Percentiles rank a stretch among this genome's conserved stretches.
These are phyloP conservation scores for Fusarium sp. DNA, from an alignment of 2,329 filamentous ascomycete genomes.

Conservation along the genomic window DNA sequence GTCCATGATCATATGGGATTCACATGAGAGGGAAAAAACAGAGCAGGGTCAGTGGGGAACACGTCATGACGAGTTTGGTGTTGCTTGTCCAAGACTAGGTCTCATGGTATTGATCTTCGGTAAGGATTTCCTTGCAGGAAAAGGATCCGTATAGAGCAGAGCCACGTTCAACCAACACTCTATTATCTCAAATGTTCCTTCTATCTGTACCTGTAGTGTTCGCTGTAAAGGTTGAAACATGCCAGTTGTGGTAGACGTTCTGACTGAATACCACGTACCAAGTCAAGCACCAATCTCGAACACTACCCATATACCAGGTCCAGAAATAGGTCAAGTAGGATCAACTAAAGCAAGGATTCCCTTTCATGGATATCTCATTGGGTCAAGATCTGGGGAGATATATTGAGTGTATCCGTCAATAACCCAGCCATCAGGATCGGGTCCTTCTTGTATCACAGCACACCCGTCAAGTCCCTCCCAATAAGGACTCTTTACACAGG, in stretches of 20 bases:
- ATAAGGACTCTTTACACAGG: not conserved
- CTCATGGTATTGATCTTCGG: not conserved
- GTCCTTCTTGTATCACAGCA: not conserved
- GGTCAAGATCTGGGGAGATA: not conserved
- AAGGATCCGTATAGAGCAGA: not conserved
- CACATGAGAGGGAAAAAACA: not conserved
- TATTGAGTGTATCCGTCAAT: not conserved
- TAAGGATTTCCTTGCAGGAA: not conserved
- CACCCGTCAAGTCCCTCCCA: not conserved
- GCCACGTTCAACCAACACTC: not conserved
- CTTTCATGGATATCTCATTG: not conserved
- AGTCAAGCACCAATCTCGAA: not conserved
- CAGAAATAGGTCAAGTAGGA: not conserved
- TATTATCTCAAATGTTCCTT: not conserved
- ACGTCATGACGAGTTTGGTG: not conserved
- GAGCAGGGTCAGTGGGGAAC: not conserved
- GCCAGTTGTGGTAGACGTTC: not conserved
- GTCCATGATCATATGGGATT: not conserved
- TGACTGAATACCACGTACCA: not conserved
- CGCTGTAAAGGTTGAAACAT: not conserved
- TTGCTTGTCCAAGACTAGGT: not conserved
- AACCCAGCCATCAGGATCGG: not conserved
- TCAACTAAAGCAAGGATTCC: not conserved
- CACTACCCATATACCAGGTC: not conserved
- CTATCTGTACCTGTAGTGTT: not conserved